Conservation (phyloP, 2,329 filamentous ascomycete species). For the Aspergillus novofumigatus region DNA sequence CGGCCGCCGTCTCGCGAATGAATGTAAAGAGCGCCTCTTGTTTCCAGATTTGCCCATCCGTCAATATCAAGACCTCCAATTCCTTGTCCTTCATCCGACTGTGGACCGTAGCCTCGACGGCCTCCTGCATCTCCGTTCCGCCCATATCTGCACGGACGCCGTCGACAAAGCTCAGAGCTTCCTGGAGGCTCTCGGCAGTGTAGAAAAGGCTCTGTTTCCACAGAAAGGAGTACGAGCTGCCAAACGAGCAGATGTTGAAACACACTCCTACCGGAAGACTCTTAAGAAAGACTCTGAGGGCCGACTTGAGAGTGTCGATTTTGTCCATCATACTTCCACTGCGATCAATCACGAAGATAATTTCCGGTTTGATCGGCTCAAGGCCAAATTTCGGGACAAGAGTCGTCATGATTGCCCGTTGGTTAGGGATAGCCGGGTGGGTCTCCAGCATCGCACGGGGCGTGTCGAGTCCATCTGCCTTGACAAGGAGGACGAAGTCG, state of each 20-base stretch:
- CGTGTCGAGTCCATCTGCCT: constrained; percentile 56
- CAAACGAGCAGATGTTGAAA: constrained; percentile 60
- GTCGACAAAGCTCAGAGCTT: constrained; percentile 42
- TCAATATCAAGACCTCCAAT: constrained; percentile 53
- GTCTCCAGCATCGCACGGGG: constrained; percentile 64
- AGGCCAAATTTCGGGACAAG: constrained; percentile 67
- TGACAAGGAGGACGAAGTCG: constrained; percentile 65
- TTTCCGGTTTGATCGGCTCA: constrained; percentile 53
- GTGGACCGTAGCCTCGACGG: constrained; percentile 46
- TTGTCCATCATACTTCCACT: constrained; percentile 58
- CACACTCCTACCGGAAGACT: constrained; percentile 53
- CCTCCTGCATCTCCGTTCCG: constrained; percentile 51
- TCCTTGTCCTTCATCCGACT: constrained; percentile 44
- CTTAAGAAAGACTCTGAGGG: constrained; percentile 56
- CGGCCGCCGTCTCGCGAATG: constrained; percentile 44
- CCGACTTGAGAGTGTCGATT: constrained; percentile 46
- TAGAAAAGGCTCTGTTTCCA: constrained; percentile 48
- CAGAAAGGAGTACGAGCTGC: constrained; percentile 43
- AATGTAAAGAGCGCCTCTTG: constrained; percentile 47
- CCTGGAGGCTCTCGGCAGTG: constrained; percentile 41
- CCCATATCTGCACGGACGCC: constrained; percentile 47
- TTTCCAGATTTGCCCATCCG: constrained; percentile 53
- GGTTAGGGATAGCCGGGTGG: constrained; percentile 58
- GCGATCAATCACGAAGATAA: constrained; percentile 70
- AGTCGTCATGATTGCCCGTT: constrained; percentile 66